These are phyloP conservation scores for Xerocomus minutiporus DNA, from an alignment of 1,284 basidiomycete genomes.

Conservation along the genomic window DNA sequence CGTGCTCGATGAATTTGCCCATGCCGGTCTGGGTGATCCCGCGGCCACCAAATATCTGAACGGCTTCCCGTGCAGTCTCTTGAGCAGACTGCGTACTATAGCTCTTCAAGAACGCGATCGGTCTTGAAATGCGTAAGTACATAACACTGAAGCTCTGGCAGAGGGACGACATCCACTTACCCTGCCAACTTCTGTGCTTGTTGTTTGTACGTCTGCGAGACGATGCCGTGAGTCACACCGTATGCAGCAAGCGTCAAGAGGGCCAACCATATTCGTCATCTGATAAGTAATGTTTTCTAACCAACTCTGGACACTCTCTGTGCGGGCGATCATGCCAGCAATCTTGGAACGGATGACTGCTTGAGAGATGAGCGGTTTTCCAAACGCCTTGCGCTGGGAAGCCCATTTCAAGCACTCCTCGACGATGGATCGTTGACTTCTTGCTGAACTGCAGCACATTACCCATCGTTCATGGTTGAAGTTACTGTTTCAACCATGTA, in stretches of 20 bases:
- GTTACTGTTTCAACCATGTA: slow-evolving; percentile 37
- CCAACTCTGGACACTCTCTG: slow-evolving; percentile 71
- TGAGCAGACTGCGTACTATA: slow-evolving; percentile 63
- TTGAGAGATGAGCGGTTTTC: slow-evolving; percentile 66
- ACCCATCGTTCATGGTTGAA: slow-evolving; percentile 66
- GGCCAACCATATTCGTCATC: slow-evolving; percentile 79
- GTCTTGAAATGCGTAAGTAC: slow-evolving; percentile 39
- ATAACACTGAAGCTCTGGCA: not conserved
- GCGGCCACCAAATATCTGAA: slow-evolving; percentile 78
- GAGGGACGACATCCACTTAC: slow-evolving; percentile 33
- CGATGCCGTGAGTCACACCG: not conserved
- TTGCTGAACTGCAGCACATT: slow-evolving; percentile 57
- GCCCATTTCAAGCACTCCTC: slow-evolving; percentile 63
- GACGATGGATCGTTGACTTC: slow-evolving; percentile 44
- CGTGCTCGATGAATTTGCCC: slow-evolving; percentile 54
- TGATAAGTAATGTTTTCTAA: slow-evolving; percentile 87
- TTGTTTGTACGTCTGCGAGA: slow-evolving; percentile 47
- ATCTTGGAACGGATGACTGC: slow-evolving; percentile 71
- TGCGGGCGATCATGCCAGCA: slow-evolving; percentile 65
- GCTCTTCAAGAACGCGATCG: slow-evolving; percentile 77
- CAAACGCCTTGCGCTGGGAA: slow-evolving; percentile 62
- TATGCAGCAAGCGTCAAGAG: not conserved
- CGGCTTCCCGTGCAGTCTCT: slow-evolving; percentile 73
- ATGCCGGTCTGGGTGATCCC: slow-evolving; percentile 68
- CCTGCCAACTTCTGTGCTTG: slow-evolving; percentile 59